Conservation (phyloP, 108 stramenopile genomes). For the Skeletonema marinoi region DNA sequence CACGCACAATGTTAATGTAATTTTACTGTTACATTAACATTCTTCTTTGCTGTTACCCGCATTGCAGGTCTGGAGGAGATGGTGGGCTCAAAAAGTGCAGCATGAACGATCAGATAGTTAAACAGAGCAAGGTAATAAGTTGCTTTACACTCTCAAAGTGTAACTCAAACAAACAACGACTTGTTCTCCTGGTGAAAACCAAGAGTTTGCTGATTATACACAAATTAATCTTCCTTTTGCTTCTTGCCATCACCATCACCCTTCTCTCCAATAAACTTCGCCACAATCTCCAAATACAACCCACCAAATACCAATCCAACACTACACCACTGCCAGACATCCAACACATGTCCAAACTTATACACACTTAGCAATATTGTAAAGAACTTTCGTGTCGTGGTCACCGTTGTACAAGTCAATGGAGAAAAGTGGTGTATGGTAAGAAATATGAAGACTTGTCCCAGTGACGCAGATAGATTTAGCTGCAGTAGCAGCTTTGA, state of each 20-base stretch:
- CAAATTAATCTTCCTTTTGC: not conserved
- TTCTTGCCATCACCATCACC: not conserved
- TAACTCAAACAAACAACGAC: too few relatives aligned
- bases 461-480: slow-evolving; percentile 75
- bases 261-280: slow-evolving; percentile 40
- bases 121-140: too few relatives aligned
- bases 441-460: slow-evolving; percentile 96
- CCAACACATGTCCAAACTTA: slow-evolving; percentile 89
- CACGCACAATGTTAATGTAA: too few relatives aligned
- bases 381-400: slow-evolving; percentile 97
- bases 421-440: slow-evolving; percentile 91
- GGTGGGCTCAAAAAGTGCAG: too few relatives aligned
- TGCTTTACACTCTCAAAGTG: too few relatives aligned
- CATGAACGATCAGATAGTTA: too few relatives aligned
- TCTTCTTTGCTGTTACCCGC: too few relatives aligned
- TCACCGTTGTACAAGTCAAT: slow-evolving; percentile 91
- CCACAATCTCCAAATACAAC: slow-evolving; percentile 72
- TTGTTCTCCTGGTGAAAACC: too few relatives aligned
- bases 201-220: too few relatives aligned
- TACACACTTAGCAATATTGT: slow-evolving; percentile 90
- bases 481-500: slow-evolving; percentile 43
- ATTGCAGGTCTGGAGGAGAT: too few relatives aligned
- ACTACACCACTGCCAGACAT: slow-evolving; percentile 73
- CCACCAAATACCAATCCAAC: slow-evolving; percentile 83
- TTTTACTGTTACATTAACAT: too few relatives aligned